Conservation (phyloP, 2,329 filamentous ascomycete species). For the Aspergillus pseudoviridinutans region DNA sequence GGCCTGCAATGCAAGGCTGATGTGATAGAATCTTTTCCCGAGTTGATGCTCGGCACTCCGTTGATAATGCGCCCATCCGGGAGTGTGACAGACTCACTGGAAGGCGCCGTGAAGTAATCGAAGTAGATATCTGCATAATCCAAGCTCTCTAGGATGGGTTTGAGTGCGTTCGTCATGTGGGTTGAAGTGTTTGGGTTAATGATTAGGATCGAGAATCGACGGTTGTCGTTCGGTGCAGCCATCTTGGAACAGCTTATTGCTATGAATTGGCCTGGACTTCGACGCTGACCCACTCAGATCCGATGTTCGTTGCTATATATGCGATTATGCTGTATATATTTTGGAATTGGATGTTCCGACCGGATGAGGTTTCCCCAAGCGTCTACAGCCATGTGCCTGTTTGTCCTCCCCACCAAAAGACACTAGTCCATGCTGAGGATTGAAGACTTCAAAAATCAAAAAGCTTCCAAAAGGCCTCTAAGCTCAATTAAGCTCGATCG, state of each 20-base stretch:
- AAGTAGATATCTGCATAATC: slow-evolving; percentile 34
- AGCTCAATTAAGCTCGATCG: neutral
- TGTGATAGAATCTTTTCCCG: slow-evolving; percentile 61
- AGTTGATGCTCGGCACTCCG: slow-evolving; percentile 73
- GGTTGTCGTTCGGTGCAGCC: slow-evolving; percentile 11
- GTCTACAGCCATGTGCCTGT: neutral
- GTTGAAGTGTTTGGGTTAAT: slow-evolving; percentile 46
- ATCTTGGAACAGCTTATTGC: slow-evolving; percentile 10
- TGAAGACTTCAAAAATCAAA: neutral
- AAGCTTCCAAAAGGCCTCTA: neutral
- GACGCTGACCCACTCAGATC: neutral
- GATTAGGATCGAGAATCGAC: slow-evolving; percentile 33
- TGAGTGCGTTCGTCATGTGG: slow-evolving; percentile 42
- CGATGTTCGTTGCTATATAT: neutral
- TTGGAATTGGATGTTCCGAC: neutral
- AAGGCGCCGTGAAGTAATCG: slow-evolving; percentile 39
- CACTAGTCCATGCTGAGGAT: neutral
- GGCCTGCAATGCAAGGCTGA: slow-evolving; percentile 62
- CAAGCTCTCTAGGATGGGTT: slow-evolving; percentile 37
- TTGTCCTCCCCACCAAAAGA: neutral
- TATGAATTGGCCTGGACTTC: neutral
- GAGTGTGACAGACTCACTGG: slow-evolving; percentile 23
- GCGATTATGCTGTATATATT: neutral
- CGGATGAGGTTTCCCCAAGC: neutral
- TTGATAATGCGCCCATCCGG: slow-evolving; percentile 28